Evolutionary conservation across 495 filamentous ascomycete species (phyloP).

Genomic region (Sphaerosporella brunnea): DNA sequence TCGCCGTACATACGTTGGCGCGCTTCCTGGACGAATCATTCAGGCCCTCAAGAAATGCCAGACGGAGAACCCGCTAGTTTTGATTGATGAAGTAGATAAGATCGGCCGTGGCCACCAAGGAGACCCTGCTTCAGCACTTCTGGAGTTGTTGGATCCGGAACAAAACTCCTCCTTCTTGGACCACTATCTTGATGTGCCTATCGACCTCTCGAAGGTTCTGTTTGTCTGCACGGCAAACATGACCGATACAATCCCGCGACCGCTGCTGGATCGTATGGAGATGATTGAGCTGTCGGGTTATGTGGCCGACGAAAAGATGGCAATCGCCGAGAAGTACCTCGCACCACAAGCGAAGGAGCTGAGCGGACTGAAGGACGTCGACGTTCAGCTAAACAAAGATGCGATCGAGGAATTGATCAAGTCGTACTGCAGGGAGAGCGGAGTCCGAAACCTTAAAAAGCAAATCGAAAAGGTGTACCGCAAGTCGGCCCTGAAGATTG

Average conservation of each 20-base stretch:
- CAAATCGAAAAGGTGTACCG: conserved; percentile 99
- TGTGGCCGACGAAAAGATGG: conserved; percentile 97
- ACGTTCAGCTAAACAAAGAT: conserved; percentile 63
- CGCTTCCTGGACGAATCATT: conserved; percentile 87
- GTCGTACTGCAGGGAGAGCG: conserved; percentile 90
- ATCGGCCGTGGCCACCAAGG: conserved; percentile 91
- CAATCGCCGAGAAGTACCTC: conserved; percentile 85
- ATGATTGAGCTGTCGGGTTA: conserved; percentile 94
- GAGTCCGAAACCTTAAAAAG: conserved; percentile 96
- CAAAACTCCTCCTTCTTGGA: conserved; percentile 96
- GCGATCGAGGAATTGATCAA: conserved; percentile 96
- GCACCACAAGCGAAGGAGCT: conserved; percentile 80
- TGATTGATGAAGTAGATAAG: conserved; percentile 98
- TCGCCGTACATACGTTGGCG: conserved; percentile 88
- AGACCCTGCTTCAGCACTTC: conserved; percentile 82
- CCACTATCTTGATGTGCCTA: conserved; percentile 97
- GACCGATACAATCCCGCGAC: conserved; percentile 93
- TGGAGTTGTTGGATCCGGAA: conserved; percentile 91
- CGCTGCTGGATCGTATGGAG: conserved; percentile 94
- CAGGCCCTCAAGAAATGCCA: conserved; percentile 98
- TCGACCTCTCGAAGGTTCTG: conserved; percentile 92
- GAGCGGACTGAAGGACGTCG: conserved; percentile 75
- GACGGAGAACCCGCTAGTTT: conserved; percentile 88
- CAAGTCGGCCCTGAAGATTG: conserved; percentile 92
- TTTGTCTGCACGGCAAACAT: conserved; percentile 99